Base-by-base conservation (phyloP, 768 basidiomycete species). In the Lactifluus subvellereus region DNA sequence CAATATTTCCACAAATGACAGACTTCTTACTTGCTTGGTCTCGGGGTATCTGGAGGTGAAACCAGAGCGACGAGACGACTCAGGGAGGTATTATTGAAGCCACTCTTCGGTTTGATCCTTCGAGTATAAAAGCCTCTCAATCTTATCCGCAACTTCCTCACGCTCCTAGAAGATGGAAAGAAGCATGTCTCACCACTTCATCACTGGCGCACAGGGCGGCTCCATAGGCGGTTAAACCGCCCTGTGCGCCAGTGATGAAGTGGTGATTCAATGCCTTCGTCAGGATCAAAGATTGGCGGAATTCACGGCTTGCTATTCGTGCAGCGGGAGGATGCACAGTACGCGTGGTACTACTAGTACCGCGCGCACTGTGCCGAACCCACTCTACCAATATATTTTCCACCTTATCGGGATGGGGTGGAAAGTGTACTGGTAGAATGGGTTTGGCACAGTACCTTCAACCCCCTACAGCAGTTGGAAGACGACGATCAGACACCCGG, bases 261-360 rank as follows among this genome's bases (percentile, higher is more conserved):
- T 22, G 22, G 22, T 22, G 22, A 22, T 14, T 67, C 45, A 45
- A 59, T 13, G 60, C 55, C 42, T 52, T 67, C 56, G 72, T 82
- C 60, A 73, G 77, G 68, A 69, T 78, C 56, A 70, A 74, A 14
- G 74, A 78, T 51, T 22, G 22, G 22, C 22, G 22, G 22, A 22
- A 22, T 22, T 22, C 22, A 22, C 22, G 22, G 22, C 22, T 67
- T 78, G 27, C 82, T 82, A 0, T 78, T 74, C 60, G 69, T 71
- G 13, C 66, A 70, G 0, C 84, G 80, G 80, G 75, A 80, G 56
- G 67, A 75, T 55, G 76, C 22, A 22, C 22, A 22, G 22, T 22
- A 27, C 27, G 27, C 27, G 27, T 2, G 27, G 27, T 27, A 27
- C 27, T 27, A 27, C 2, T 27, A 27, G 78, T 30, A 56, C 27